phyloP scores from a whole-genome alignment of 768 basidiomycete genomes.

The Inosperma sp. region DNA sequence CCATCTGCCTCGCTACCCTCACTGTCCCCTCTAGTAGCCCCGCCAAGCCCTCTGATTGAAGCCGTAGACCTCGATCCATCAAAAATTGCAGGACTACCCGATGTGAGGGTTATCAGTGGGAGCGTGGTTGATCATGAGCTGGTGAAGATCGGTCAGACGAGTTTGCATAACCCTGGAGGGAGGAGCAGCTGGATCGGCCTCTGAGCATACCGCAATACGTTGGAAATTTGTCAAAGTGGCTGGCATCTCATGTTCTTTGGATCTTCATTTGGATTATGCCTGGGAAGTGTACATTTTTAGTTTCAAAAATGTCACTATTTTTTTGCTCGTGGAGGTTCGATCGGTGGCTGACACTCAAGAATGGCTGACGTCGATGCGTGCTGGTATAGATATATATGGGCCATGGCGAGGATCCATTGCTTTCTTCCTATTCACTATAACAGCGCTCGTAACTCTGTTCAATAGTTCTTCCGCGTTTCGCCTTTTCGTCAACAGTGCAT shows the following conservation, averaged over 20 bases:
- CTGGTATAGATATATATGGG: constrained; percentile 25
- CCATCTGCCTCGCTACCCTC: constrained; percentile 14
- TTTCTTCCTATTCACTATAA: constrained; percentile 7
- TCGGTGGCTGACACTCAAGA: constrained; percentile 28
- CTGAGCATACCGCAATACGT: constrained; percentile 17
- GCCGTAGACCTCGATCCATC: constrained; percentile 42
- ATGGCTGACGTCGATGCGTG: constrained; percentile 22
- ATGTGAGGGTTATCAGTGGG: constrained; percentile 4
- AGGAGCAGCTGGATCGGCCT: constrained; percentile 93
- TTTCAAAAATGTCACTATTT: constrained; percentile 7
- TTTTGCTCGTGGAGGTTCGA: constrained; percentile 18
- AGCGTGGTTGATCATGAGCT: constrained; percentile 33
- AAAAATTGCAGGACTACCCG: constrained; percentile 16
- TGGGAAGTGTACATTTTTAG: constrained; percentile 7
- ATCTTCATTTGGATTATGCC: not conserved
- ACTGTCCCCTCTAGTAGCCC: constrained; percentile 25
- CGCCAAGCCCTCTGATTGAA: constrained; percentile 70
- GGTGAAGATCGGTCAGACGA: constrained; percentile 93
- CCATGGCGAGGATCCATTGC: not conserved
- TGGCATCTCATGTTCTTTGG: not conserved
- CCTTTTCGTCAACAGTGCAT: no score
- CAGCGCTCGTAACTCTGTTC: constrained; percentile 9
- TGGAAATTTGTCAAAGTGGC: not conserved
- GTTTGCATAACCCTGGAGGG: constrained; percentile 87
- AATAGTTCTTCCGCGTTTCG: constrained; percentile 11